Evolutionary conservation across 2,329 filamentous ascomycete genomes (phyloP).

Genomic region (Eurotiales sp.): DNA sequence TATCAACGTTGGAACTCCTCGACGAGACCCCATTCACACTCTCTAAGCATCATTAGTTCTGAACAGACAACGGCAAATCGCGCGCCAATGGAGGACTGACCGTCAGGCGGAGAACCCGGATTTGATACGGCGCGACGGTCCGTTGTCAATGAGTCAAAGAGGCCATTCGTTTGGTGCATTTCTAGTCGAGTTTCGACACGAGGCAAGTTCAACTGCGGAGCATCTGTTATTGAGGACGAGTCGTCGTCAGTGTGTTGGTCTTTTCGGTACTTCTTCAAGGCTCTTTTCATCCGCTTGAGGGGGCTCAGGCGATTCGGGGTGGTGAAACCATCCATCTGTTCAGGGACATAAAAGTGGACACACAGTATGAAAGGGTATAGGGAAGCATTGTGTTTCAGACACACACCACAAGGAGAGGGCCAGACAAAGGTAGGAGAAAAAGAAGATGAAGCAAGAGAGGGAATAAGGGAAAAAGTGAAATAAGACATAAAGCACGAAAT

Average conservation of each 20-base stretch:
- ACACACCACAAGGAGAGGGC: neutral
- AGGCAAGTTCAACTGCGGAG: conserved; percentile 36
- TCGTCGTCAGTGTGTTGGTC: conserved; percentile 20
- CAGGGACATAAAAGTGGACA: neutral
- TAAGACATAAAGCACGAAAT: neutral
- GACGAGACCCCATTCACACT: conserved; percentile 20
- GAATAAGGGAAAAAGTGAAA: neutral
- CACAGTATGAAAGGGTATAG: neutral
- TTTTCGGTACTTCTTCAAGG: conserved; percentile 8
- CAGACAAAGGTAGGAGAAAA: neutral
- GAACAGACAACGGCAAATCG: neutral
- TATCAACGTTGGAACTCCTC: conserved; percentile 28
- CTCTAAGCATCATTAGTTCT: conserved; percentile 18
- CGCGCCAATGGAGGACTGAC: conserved; percentile 20
- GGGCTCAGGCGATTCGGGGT: conserved; percentile 12
- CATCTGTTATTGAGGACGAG: conserved; percentile 21
- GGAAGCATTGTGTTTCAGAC: neutral
- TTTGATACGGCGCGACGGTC: conserved; percentile 24
- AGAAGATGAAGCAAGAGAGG: neutral
- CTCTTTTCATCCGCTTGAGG: conserved; percentile 26
- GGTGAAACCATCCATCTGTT: conserved; percentile 8
- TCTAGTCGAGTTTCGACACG: conserved; percentile 41
- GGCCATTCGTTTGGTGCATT: conserved; percentile 40
- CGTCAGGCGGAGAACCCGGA: conserved; percentile 19
- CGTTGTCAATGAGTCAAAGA: conserved; percentile 29